Percentiles rank a stretch among this genome's conserved stretches.
These are phyloP conservation scores for Sporothrix dimorphospora DNA, from an alignment of 2,329 filamentous ascomycete species.

Conservation along the genomic window DNA sequence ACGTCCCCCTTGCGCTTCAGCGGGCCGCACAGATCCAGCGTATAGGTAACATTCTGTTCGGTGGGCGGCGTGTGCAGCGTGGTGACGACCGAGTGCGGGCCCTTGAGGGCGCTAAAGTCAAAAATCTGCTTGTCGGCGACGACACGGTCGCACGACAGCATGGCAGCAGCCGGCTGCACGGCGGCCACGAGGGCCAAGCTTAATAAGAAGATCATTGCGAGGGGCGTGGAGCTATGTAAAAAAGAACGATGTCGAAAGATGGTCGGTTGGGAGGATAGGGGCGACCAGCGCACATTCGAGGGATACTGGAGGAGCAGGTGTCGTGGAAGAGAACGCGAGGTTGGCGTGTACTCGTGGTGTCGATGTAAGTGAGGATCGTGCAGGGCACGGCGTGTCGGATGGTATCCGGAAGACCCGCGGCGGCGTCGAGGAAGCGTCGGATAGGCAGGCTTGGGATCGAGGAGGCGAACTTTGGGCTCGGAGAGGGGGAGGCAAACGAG, in stretches of 20 bases:
- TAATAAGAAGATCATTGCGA: constrained; percentile 24
- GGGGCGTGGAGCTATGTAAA: too few species aligned
- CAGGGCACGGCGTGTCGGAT: neutral
- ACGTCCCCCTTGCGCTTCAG: constrained; percentile 64
- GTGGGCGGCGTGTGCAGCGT: constrained; percentile 56
- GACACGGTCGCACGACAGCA: constrained; percentile 66
- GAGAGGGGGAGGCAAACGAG: neutral
- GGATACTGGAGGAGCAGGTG: neutral
- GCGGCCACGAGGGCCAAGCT: constrained; percentile 28
- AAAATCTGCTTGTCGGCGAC: constrained; percentile 62
- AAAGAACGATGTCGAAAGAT: too few species aligned
- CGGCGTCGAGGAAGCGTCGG: neutral
- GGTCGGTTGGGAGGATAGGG: too few species aligned
- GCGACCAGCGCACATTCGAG: neutral
- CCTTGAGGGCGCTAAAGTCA: constrained; percentile 65
- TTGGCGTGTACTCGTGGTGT: neutral
- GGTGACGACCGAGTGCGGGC: constrained; percentile 70
- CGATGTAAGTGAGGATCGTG: neutral
- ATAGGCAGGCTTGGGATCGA: neutral
- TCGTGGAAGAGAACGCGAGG: neutral
- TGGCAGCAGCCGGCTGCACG: constrained; percentile 43
- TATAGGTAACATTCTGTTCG: constrained; percentile 76
- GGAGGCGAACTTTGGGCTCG: neutral
- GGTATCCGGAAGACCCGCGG: neutral
- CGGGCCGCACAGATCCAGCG: constrained; percentile 73